These are phyloP conservation scores for Quillaja saponaria DNA, from an alignment of 306 rosid genomes.

Conservation along the genomic window DNA sequence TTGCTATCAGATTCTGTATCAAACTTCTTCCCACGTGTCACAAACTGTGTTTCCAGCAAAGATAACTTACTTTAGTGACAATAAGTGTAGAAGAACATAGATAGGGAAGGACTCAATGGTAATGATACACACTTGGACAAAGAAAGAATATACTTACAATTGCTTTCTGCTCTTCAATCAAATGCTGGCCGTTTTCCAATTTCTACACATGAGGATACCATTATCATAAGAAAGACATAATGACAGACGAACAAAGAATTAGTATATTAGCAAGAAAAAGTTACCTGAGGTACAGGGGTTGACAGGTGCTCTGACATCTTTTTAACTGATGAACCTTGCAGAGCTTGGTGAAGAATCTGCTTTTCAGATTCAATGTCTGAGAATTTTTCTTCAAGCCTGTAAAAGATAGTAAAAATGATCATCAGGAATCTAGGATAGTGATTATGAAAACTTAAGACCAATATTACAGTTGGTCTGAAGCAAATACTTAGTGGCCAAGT, in stretches of 20 bases:
- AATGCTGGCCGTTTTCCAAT: conserved; percentile 80
- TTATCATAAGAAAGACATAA: conserved; percentile 20
- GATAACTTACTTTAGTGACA: conserved; percentile 26
- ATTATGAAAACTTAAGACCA: conserved; percentile 1
- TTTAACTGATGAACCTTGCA: conserved; percentile 58
- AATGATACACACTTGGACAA: not conserved
- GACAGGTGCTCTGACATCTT: conserved; percentile 62
- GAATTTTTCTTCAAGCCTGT: conserved; percentile 91
- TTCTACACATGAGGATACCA: conserved; percentile 49
- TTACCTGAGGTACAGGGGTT: conserved; percentile 57
- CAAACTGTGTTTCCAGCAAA: conserved; percentile 61
- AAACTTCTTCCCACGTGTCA: conserved; percentile 73
- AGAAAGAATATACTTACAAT: conserved; percentile 45
- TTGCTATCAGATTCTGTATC: conserved; percentile 87
- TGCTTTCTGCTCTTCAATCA: conserved; percentile 57
- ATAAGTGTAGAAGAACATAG: conserved; percentile 14
- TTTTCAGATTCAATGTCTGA: conserved; percentile 83
- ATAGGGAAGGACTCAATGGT: not conserved
- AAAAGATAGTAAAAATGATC: conserved; percentile 31
- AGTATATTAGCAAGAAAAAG: conserved; percentile 22
- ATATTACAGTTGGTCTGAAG: no score
- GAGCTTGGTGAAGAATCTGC: conserved; percentile 74
- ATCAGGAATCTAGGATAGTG: conserved; percentile 14
- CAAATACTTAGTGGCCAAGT: not conserved
- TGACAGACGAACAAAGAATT: conserved; percentile 12